Evolutionary conservation across 1,284 basidiomycete genomes (phyloP), one percentile per base, ranked within the genome.

Genomic region (Ceratobasidium sp.): DNA sequence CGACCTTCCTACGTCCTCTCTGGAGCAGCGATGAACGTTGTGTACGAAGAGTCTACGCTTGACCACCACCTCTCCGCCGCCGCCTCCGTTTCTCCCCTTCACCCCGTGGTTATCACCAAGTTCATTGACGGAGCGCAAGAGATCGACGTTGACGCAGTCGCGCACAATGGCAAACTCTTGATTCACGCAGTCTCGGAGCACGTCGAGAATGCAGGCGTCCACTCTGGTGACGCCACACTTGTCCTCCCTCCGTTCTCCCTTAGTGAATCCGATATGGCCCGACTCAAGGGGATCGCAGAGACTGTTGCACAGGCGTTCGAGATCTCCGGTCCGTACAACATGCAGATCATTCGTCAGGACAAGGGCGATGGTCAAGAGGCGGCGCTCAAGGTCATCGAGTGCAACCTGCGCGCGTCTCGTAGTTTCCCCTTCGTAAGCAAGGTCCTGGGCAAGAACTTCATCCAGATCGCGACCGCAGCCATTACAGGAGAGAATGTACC

Each of bases 391-490:
- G 97, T 99, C 78, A 99, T 99, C 78, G 97, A 99, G 85, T 99
- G 98, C 84, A 99, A 99, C 85, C 86, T 99, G 69, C 95, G 98
- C 79, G 98, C 98, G 31, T 98, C 96, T 57, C 91, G 98, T 56
- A 98, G 95, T 60, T 99, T 99, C 93, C 98, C 98, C 79, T 99
- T 99, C 85, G 98, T 99, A 6, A 97, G 95, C 78, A 99, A 99
- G 86, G 98, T 99, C 24, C 88, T 99, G 67, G 97, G 96, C 59
- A 91, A 92, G 84, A 98, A 99, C 87, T 99, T 99, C 83, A 96
- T 99, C 80, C 95, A 99, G 78, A 92, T 92, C 63, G 98, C 98
- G 3, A 95, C 97, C 6, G 89, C 91, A 41, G 98, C 97, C 22
- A 99, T 99, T 80, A 91, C 95, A 51, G 93, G 91, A 72, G 86